phyloP scores from a whole-genome alignment of 495 filamentous ascomycete genomes.

The Penicillium mononematosum region DNA sequence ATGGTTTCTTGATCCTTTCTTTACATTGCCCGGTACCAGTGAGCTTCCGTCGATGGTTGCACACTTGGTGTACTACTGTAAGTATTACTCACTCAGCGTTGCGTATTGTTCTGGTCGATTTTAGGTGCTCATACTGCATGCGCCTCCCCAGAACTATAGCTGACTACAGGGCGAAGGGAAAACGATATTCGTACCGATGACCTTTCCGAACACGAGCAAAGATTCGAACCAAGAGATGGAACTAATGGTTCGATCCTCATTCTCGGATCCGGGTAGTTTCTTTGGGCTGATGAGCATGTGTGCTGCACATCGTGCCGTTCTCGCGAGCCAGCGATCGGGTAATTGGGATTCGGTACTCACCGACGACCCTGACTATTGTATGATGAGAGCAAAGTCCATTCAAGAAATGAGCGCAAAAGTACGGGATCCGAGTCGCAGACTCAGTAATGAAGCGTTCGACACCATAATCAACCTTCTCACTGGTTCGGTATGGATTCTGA shows the following conservation, averaged over 20 bases:
- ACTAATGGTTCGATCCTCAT: slow-evolving; percentile 31
- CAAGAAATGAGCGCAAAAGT: slow-evolving; percentile 38
- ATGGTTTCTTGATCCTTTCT: slow-evolving; percentile 37
- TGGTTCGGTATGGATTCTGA: slow-evolving; percentile 27
- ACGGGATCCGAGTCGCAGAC: slow-evolving; percentile 23
- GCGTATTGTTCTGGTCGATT: background rate
- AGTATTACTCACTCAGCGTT: slow-evolving; percentile 9
- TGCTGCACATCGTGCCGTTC: slow-evolving; percentile 35
- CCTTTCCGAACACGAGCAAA: slow-evolving; percentile 34
- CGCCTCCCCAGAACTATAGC: background rate
- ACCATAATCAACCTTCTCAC: slow-evolving; percentile 40
- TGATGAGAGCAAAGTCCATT: slow-evolving; percentile 38
- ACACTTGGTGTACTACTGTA: slow-evolving; percentile 36
- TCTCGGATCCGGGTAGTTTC: slow-evolving; percentile 37
- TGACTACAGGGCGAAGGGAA: slow-evolving; percentile 25
- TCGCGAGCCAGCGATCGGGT: slow-evolving; percentile 23
- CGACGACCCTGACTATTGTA: slow-evolving; percentile 35
- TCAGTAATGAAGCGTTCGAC: slow-evolving; percentile 36
- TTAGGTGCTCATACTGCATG: background rate
- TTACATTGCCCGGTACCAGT: slow-evolving; percentile 26
- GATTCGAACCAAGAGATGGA: slow-evolving; percentile 25
- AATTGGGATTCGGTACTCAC: slow-evolving; percentile 8
- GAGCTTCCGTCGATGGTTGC: slow-evolving; percentile 28
- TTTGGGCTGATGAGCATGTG: slow-evolving; percentile 41
- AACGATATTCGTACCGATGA: slow-evolving; percentile 38